Conservation (phyloP, 495 filamentous ascomycete species). For the Acidiella bohemica region DNA sequence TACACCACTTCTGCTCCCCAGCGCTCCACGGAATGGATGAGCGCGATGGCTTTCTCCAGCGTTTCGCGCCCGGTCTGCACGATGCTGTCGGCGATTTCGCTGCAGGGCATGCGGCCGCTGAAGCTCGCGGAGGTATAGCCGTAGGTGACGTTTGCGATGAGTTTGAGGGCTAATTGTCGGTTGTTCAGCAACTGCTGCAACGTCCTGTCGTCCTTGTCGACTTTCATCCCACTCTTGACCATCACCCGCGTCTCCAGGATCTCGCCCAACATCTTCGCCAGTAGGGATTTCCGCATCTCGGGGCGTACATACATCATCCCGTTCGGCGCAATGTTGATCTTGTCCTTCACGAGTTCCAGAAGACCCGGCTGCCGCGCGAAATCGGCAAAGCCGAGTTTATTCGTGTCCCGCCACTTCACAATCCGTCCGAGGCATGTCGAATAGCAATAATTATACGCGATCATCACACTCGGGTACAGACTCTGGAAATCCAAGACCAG, state of each 20-base stretch:
- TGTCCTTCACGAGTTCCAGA: slow-evolving; percentile 63
- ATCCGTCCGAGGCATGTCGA: slow-evolving; percentile 88
- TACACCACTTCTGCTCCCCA: slow-evolving; percentile 98
- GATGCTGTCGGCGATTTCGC: slow-evolving; percentile 96
- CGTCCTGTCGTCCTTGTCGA: slow-evolving; percentile 76
- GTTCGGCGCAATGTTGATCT: slow-evolving; percentile 90
- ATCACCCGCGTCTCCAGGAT: slow-evolving; percentile 95
- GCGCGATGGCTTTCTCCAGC: slow-evolving; percentile 80
- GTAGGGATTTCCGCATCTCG: slow-evolving; percentile 70
- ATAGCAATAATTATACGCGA: slow-evolving; percentile 98
- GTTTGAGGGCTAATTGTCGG: slow-evolving; percentile 85
- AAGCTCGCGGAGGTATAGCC: slow-evolving; percentile 94
- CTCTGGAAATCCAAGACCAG: slow-evolving; percentile 93
- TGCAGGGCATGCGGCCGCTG: slow-evolving; percentile 92
- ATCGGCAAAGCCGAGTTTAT: slow-evolving; percentile 89
- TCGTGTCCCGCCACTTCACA: slow-evolving; percentile 68
- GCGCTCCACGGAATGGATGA: slow-evolving; percentile 72
- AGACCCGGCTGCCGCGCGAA: slow-evolving; percentile 63
- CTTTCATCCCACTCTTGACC: slow-evolving; percentile 96
- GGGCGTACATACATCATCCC: slow-evolving; percentile 90
- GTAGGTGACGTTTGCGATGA: slow-evolving; percentile 96
- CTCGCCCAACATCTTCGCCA: slow-evolving; percentile 93
- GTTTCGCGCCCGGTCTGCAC: slow-evolving; percentile 92
- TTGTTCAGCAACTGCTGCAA: slow-evolving; percentile 86
- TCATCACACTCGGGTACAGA: slow-evolving; percentile 94